These are phyloP conservation scores for Rhizopus microsporus DNA, from an alignment of 371 early-diverging fungal genomes.

Conservation along the genomic window DNA sequence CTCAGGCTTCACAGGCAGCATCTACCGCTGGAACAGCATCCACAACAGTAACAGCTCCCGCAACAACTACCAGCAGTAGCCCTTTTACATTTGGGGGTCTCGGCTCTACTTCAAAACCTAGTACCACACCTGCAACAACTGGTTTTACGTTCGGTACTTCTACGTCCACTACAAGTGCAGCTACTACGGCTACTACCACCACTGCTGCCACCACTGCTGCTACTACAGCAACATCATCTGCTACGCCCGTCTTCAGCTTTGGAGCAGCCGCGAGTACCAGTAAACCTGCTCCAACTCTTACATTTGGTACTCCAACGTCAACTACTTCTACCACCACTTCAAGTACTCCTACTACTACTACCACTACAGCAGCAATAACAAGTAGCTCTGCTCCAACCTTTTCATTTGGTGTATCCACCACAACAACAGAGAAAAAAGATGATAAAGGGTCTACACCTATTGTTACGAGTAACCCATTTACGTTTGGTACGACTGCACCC, in stretches of 20 bases:
- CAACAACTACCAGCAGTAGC: constrained; percentile 1
- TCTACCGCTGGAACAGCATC: constrained; percentile 12
- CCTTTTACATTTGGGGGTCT: constrained; percentile 14
- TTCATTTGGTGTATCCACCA: constrained; percentile 17
- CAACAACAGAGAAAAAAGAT: constrained; percentile 16
- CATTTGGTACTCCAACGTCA: constrained; percentile 6
- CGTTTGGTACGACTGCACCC: constrained; percentile 13
- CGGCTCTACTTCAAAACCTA: constrained; percentile 6
- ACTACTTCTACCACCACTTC: background rate
- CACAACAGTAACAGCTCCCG: constrained; percentile 3
- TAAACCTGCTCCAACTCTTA: background rate
- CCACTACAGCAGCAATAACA: constrained; percentile 15
- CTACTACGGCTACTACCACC: background rate
- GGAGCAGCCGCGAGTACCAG: background rate
- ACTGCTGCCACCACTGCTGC: background rate
- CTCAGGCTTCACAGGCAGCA: background rate
- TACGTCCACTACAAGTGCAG: constrained; percentile 2
- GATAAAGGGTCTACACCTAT: constrained; percentile 6
- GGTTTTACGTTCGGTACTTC: background rate
- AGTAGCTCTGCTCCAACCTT: constrained; percentile 12
- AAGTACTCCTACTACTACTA: constrained; percentile 4
- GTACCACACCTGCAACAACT: background rate
- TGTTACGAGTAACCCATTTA: constrained; percentile 22
- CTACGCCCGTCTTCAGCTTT: background rate
- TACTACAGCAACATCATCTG: constrained; percentile 1